These are phyloP conservation scores for Rhizomucor miehei DNA, from an alignment of 371 early-diverging fungal species.

Conservation along the genomic window DNA sequence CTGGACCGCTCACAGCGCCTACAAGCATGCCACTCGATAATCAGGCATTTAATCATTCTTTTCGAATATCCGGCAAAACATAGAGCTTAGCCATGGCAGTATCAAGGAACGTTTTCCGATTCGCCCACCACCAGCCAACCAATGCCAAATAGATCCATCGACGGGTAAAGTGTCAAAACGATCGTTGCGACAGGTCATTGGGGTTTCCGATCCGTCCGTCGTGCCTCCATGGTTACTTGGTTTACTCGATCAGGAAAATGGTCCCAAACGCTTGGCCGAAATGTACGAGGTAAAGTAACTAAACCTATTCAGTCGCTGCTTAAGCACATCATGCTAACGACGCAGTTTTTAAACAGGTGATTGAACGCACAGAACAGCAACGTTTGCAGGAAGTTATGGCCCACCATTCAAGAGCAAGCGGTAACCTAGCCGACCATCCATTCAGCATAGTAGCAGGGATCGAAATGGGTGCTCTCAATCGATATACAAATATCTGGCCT, in stretches of 20 bases:
- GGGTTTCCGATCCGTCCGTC: background rate
- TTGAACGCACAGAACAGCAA: conserved; percentile 58
- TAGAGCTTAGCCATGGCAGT: conserved; percentile 28
- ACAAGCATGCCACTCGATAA: conserved; percentile 41
- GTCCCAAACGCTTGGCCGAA: conserved; percentile 35
- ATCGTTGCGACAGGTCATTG: conserved; percentile 1
- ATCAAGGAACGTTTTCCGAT: conserved; percentile 33
- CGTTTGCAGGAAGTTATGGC: conserved; percentile 63
- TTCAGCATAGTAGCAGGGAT: conserved; percentile 64
- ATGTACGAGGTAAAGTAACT: conserved; percentile 37
- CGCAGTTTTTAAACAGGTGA: conserved; percentile 29
- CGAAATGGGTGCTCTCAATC: conserved; percentile 66
- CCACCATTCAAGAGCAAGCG: conserved; percentile 45
- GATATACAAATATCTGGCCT: conserved; percentile 81
- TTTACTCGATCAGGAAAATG: conserved; percentile 20
- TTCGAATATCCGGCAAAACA: conserved; percentile 38
- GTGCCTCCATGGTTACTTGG: conserved; percentile 33
- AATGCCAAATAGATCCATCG: conserved; percentile 21
- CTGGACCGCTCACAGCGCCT: conserved; percentile 37
- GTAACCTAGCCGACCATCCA: conserved; percentile 37
- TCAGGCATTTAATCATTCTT: conserved; percentile 41
- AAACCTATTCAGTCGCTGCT: background rate
- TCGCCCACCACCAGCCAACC: conserved; percentile 13
- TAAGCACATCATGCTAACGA: background rate
- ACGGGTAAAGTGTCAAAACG: conserved; percentile 7